Percentiles rank a stretch among this genome's conserved stretches.
These are phyloP conservation scores for Croton setiger DNA, from an alignment of 441 rosid species.

Conservation along the genomic window DNA sequence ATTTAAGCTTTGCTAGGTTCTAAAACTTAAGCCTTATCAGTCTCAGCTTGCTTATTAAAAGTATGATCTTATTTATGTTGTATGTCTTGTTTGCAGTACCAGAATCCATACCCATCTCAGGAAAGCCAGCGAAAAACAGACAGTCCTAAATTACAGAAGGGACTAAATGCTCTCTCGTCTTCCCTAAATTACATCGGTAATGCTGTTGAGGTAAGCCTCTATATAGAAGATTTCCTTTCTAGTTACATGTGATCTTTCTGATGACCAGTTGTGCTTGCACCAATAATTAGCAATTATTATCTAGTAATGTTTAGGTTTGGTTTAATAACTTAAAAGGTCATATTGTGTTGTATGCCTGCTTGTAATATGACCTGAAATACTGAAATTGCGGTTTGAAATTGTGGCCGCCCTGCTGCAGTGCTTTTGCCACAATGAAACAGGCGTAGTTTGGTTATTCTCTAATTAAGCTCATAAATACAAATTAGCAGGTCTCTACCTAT, in stretches of 20 bases:
- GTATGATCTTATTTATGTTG: not conserved
- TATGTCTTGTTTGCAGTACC: conserved; percentile 28
- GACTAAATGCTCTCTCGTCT: conserved; percentile 63
- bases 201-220: conserved; percentile 65
- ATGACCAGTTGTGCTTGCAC: not conserved
- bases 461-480: not conserved
- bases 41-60: not conserved
- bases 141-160: conserved; percentile 58
- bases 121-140: conserved; percentile 46
- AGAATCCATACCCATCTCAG: conserved; percentile 32
- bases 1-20: not conserved
- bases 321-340: not conserved
- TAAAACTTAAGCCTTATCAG: not conserved
- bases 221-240: not conserved
- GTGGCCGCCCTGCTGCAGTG: not conserved
- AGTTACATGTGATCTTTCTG: not conserved
- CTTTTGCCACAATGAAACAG: not conserved
- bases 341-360: too few species aligned
- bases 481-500: not conserved
- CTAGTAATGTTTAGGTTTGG: not conserved
- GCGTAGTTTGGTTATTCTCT: not conserved
- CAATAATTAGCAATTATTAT: not conserved
- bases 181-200: conserved; percentile 82
- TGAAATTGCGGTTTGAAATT: not conserved
- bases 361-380: not conserved